Evolutionary conservation across 306 rosid species (phyloP).

Genomic region (Adenanthera pavonina): DNA sequence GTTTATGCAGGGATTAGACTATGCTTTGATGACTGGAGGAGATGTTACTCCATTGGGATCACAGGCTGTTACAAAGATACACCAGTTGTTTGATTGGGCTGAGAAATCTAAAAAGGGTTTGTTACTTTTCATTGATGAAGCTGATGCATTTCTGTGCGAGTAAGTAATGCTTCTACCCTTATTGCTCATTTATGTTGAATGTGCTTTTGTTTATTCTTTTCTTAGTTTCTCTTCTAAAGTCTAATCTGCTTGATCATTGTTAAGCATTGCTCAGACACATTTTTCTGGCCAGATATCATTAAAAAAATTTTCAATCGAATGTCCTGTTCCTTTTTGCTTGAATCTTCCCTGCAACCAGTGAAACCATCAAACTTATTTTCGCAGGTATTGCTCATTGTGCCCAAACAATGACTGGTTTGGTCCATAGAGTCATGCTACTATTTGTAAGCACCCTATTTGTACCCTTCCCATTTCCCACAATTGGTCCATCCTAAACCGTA

Average conservation of each 20-base stretch:
- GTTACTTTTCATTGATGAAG: constrained; percentile 97
- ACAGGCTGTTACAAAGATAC: constrained; percentile 98
- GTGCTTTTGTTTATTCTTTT: constrained; percentile 1
- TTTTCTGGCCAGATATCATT: neutral
- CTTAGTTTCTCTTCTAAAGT: neutral
- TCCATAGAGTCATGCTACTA: neutral
- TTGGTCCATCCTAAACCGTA: neutral
- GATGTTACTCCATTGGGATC: constrained; percentile 98
- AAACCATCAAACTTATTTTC: neutral
- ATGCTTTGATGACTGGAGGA: constrained; percentile 99
- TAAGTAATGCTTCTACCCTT: constrained; percentile 48
- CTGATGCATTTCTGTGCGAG: constrained; percentile 99
- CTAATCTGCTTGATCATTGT: neutral
- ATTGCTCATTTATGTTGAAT: constrained; percentile 29
- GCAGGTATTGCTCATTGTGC: neutral
- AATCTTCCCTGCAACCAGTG: neutral
- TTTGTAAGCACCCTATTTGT: too few relatives aligned
- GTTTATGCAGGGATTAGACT: constrained; percentile 80
- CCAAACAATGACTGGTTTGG: constrained; percentile 4
- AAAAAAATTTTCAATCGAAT: neutral
- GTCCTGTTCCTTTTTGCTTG: neutral
- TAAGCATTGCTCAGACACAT: neutral
- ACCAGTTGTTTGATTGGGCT: constrained; percentile 95
- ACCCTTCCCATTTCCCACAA: neutral
- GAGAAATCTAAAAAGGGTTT: constrained; percentile 87